These are phyloP conservation scores for Fusarium veterinarium DNA, from an alignment of 2,329 filamentous ascomycete species.

Conservation along the genomic window DNA sequence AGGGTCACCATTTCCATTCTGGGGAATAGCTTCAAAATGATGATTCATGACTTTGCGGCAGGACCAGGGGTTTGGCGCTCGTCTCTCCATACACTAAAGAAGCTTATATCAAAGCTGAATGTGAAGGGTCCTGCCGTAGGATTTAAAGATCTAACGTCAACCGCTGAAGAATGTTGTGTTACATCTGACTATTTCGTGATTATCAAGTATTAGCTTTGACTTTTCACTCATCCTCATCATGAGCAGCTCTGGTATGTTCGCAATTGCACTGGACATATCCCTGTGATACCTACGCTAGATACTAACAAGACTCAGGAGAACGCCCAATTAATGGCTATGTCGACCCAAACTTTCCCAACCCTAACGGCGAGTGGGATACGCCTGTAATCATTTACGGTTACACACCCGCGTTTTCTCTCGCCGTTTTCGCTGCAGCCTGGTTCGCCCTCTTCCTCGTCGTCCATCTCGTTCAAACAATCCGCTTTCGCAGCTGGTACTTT, in stretches of 20 bases:
- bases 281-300: background rate
- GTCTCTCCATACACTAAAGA: slow-evolving; percentile 1
- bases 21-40: slow-evolving; percentile 5
- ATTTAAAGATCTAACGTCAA: slow-evolving; percentile 8
- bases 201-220: slow-evolving; percentile 28
- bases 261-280: no score
- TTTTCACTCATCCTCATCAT: slow-evolving; percentile 16
- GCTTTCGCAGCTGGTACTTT: slow-evolving; percentile 60
- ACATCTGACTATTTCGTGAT: background rate
- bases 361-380: slow-evolving; percentile 57
- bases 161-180: background rate
- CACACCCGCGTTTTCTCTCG: slow-evolving; percentile 58
- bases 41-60: slow-evolving; percentile 40
- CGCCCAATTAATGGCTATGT: slow-evolving; percentile 53
- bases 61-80: slow-evolving; percentile 6
- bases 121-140: slow-evolving; percentile 3
- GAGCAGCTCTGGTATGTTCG: slow-evolving; percentile 27
- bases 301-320: slow-evolving; percentile 8
- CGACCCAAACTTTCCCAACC: slow-evolving; percentile 64
- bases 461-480: slow-evolving; percentile 53
- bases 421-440: slow-evolving; percentile 56
- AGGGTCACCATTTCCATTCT: slow-evolving; percentile 1
- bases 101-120: slow-evolving; percentile 22
- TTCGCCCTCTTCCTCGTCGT: slow-evolving; percentile 55
- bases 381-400: slow-evolving; percentile 64